Conservation (phyloP, 257 asterid genomes). For the Lycium barbarum region DNA sequence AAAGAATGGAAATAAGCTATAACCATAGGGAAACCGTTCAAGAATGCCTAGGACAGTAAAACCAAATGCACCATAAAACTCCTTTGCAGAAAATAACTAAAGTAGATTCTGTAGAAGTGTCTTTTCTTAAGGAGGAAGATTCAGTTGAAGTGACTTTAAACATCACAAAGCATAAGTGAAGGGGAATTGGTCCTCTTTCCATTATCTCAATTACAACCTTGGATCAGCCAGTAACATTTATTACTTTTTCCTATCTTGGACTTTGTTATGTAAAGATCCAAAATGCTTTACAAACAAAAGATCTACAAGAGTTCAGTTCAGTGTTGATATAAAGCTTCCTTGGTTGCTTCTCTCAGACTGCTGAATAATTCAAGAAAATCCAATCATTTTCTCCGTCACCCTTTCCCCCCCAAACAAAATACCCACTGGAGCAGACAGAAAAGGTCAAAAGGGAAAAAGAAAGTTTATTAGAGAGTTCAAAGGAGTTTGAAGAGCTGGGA, state of each 20-base stretch:
- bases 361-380: background rate
- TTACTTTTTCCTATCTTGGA: constrained; percentile 1
- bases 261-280: background rate
- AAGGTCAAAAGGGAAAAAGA: background rate
- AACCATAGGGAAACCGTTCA: background rate
- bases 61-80: background rate
- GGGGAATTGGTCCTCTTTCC: constrained; percentile 18
- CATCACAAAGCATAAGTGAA: background rate
- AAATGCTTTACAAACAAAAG: background rate
- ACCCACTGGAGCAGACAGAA: background rate
- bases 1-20: background rate
- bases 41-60: background rate
- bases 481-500: constrained; percentile 9
- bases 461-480: background rate
- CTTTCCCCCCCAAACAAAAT: background rate
- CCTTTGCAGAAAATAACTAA: background rate
- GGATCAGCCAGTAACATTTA: constrained; percentile 22
- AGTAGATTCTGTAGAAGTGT: background rate
- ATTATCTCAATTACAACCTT: background rate
- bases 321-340: constrained; percentile 6
- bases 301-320: background rate
- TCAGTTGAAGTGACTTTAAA: background rate
- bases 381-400: background rate
- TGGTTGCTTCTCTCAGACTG: background rate
- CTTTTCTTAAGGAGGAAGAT: background rate